These are phyloP conservation scores for Inga leiocalycina DNA, from an alignment of 306 rosid genomes.

Conservation along the genomic window DNA sequence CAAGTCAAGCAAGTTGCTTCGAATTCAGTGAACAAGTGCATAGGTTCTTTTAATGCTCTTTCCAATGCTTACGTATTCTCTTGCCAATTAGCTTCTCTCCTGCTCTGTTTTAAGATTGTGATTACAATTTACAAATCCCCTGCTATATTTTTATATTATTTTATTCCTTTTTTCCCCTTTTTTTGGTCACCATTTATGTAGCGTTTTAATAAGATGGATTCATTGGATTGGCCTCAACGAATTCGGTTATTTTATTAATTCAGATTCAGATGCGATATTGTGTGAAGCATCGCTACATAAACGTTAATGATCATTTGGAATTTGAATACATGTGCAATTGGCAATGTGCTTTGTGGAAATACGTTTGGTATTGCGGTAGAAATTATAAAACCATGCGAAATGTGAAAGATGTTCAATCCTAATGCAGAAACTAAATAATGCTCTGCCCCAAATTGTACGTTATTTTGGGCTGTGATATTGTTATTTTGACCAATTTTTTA, in stretches of 20 bases:
- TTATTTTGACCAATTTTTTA: background rate
- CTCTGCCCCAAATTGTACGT: background rate
- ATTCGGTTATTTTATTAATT: constrained; percentile 20
- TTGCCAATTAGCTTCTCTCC: constrained; percentile 29
- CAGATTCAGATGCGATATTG: constrained; percentile 18
- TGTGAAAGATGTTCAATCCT: too few species aligned
- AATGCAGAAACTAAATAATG: too few species aligned
- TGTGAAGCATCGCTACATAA: constrained; percentile 17
- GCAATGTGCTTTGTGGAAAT: background rate
- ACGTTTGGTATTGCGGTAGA: background rate
- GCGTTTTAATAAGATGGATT: constrained; percentile 33
- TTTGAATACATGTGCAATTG: background rate
- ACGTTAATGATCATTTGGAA: constrained; percentile 2
- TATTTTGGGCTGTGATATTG: background rate
- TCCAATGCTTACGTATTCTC: constrained; percentile 37
- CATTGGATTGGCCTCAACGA: constrained; percentile 23
- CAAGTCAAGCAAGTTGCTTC: constrained; percentile 47
- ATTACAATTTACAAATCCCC: constrained; percentile 18
- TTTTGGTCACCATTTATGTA: constrained; percentile 2
- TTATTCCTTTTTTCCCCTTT: constrained; percentile 2
- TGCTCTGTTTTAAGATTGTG: constrained; percentile 34
- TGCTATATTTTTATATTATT: constrained; percentile 24
- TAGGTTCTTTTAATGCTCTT: constrained; percentile 38
- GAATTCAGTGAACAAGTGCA: constrained; percentile 43
- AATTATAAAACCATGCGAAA: too few species aligned